Base-by-base conservation (phyloP, 352 stramenopile species). In the Lagenidium giganteum region DNA sequence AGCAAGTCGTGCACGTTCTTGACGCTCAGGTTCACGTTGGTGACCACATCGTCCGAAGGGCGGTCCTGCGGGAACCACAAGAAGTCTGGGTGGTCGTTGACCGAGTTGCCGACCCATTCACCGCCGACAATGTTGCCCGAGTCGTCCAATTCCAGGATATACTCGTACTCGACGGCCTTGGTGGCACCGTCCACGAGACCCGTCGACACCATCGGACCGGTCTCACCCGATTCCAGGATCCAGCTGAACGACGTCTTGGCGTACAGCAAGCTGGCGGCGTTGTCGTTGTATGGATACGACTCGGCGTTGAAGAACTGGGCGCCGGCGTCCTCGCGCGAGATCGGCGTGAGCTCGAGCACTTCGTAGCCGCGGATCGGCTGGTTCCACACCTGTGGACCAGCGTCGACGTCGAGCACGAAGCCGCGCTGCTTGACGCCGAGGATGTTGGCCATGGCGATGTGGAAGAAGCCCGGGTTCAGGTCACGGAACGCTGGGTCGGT, bases 271-370 rank as follows among this genome's bases (percentile, higher is more conserved):
- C 64, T 79, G 28, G 57, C 70, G 30, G 75, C 75, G 13, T 73
- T 64, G 8, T 64, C 57, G 50, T 87, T 87, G 59, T 83, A 87
- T 23, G 70, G 71, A 45, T 87, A 87, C 42, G 29, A n/a, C n/a
- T n/a, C n/a, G n/a, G n/a, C n/a, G n/a, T n/a, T n/a, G 37, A 52
- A 59, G 17, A 59, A 59, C n/a, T 14, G 29, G 26, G 38, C 11
- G 3, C 32, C 37, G 11, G 43, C 51, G 8, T 29, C n/a, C 13
- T 11, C 28, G 5, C 40, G 49, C 31, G 27, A 36, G 22, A 60
- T 26, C 32, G 47, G 36, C 2, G 41, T 34, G n/a, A 28, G 18
- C 35, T 51, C 23, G 13, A 51, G 48, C 25, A 56, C 40, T 34
- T 56, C 40, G 32, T 56, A 56, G 33, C 39, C 43, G 6, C 44